Base-by-base conservation (phyloP, 2,329 filamentous ascomycete species). In the Cercospora citrullina region DNA sequence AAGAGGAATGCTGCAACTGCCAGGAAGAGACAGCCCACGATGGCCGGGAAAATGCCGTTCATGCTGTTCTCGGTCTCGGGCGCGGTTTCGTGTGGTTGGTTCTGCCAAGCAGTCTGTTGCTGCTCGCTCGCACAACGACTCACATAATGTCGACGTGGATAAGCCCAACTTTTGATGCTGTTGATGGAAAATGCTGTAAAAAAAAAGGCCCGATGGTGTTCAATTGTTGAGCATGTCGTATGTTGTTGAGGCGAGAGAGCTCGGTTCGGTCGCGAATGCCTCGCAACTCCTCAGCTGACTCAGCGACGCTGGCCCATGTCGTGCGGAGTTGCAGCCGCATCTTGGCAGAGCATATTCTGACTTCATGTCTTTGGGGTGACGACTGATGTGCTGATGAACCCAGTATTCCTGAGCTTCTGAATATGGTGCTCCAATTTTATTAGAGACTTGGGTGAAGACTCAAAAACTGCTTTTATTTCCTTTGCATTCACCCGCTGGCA, bases 291-390 rank as follows among this genome's bases (percentile, higher is more conserved):
- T 30, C 55, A 33, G 28, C 55, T 58, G 55, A 59, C 30, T 36
- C 55, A 59, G 48, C 48, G 48, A 14, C 2, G 18, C 2, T 5
- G 9, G 21, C 9, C 9, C 16, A 59, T 57, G 55, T 9, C 14
- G 2, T 7, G 55, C 55, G 55, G 30, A 36, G 28, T 10, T 16
- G 18, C n/a, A 12, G 55, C 55, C 55, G 55, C 28, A 48, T 51
- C 28, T 68, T 39, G 28, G 60, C 60, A 42, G 60, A 62, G 60
- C 16, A 31, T 62, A 62, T 62, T 62, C 39, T 16, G 39, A 62
- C 60, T 21, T 62, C 60, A 48, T 51, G 21, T 62, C n/a, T 2
- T 62, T 12, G 10, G 8, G 0, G 9, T 48, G 42, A 1, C n/a
- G 42, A 4, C 5, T 2, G 48, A 8, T 28, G 23, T 3, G 12